Conservation (phyloP, 169 alveolate genomes). For the Eimeria maxima region DNA sequence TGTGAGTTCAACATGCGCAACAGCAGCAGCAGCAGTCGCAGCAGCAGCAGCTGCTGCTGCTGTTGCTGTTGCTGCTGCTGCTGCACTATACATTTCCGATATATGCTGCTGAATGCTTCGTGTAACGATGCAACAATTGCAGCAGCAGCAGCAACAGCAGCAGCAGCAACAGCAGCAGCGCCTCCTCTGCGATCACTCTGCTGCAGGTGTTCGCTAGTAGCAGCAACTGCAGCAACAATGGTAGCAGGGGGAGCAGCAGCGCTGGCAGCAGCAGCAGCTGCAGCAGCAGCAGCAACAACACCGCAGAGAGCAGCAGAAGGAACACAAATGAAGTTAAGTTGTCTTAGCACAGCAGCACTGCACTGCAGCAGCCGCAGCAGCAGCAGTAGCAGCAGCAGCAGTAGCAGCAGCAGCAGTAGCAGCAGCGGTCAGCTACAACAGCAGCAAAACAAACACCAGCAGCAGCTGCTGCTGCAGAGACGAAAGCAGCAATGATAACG, state of each 20-base stretch:
- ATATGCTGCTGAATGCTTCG: background rate
- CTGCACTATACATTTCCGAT: background rate
- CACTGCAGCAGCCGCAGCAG: background rate
- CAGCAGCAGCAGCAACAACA: background rate
- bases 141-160: background rate
- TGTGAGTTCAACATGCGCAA: too few species aligned
- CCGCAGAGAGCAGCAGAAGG: background rate
- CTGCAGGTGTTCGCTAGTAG: background rate
- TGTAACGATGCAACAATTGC: background rate
- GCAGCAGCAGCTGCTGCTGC: background rate
- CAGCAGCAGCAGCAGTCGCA: background rate
- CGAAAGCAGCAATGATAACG: background rate
- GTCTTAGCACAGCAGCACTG: background rate
- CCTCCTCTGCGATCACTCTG: background rate
- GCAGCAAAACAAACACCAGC: background rate
- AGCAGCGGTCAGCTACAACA: background rate
- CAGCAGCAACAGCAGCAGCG: conserved; percentile 9
- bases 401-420: background rate
- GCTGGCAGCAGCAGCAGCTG: background rate
- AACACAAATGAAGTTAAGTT: background rate
- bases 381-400: background rate
- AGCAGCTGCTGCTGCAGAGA: background rate
- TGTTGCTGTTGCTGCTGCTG: background rate
- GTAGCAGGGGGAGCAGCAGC: background rate
- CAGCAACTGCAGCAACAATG: background rate